These are phyloP conservation scores for Aspergillus costaricaensis DNA, from an alignment of 2,329 filamentous ascomycete genomes.

Conservation along the genomic window DNA sequence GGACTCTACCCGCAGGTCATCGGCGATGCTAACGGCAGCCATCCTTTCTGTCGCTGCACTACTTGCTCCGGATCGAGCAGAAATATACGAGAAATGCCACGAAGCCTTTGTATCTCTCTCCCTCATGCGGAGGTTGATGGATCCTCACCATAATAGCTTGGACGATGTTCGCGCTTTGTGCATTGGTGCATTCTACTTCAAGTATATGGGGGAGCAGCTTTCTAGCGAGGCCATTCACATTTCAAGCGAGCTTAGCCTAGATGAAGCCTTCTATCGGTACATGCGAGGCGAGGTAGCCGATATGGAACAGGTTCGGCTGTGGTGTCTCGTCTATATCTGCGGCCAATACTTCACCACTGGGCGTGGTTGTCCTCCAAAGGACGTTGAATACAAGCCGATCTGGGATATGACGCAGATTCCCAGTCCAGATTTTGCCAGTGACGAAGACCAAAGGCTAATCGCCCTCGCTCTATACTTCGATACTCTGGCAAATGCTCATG, in stretches of 20 bases:
- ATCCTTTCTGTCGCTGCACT: slow-evolving; percentile 55
- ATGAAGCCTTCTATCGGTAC: slow-evolving; percentile 46
- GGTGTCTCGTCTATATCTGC: slow-evolving; percentile 60
- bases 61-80: slow-evolving; percentile 51
- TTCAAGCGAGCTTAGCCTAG: slow-evolving; percentile 53
- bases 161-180: slow-evolving; percentile 57
- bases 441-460: slow-evolving; percentile 50
- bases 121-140: slow-evolving; percentile 47
- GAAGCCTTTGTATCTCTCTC: slow-evolving; percentile 54
- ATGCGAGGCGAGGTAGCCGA: slow-evolving; percentile 35
- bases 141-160: slow-evolving; percentile 53
- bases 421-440: slow-evolving; percentile 41
- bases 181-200: slow-evolving; percentile 59
- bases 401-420: slow-evolving; percentile 54
- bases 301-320: slow-evolving; percentile 53
- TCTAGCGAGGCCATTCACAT: slow-evolving; percentile 54
- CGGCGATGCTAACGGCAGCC: slow-evolving; percentile 51
- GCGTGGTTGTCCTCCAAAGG: slow-evolving; percentile 54
- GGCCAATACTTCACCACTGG: slow-evolving; percentile 61
- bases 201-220: slow-evolving; percentile 58
- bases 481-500: slow-evolving; percentile 52
- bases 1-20: slow-evolving; percentile 50
- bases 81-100: slow-evolving; percentile 52
- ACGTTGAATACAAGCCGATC: slow-evolving; percentile 54
- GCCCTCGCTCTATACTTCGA: slow-evolving; percentile 55